Percentiles rank a stretch among this genome's conserved stretches.
phyloP scores from a whole-genome alignment of 129 eudicot species.

The Helianthus tuberosus region DNA sequence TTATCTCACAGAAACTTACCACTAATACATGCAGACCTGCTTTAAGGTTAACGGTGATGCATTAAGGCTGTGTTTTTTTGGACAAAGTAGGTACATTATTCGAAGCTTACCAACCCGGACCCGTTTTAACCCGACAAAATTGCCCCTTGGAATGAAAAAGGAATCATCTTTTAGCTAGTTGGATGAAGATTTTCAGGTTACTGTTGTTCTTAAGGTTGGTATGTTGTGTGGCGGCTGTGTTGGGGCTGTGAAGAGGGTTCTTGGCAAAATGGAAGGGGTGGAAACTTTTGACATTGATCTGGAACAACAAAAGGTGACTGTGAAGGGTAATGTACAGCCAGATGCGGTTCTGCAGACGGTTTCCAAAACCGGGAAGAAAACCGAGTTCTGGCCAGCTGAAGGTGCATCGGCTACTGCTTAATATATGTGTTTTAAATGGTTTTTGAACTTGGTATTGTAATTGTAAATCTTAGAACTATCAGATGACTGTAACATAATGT shows the following conservation, averaged over 20 bases:
- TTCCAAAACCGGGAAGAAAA: slow-evolving; percentile 89
- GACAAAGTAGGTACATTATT: too few species aligned
- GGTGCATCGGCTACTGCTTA: slow-evolving; percentile 38
- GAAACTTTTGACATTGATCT: slow-evolving; percentile 79
- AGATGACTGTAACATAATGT: slow-evolving; percentile 21
- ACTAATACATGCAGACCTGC: too few species aligned
- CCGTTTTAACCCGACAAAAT: too few species aligned
- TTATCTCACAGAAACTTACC: too few species aligned
- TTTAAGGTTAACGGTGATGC: too few species aligned
- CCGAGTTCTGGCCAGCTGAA: slow-evolving; percentile 77
- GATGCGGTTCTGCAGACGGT: slow-evolving; percentile 90
- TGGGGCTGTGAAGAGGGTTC: slow-evolving; percentile 90
- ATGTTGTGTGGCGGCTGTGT: slow-evolving; percentile 97
- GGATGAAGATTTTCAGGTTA: slow-evolving; percentile 14
- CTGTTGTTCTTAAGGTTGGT: slow-evolving; percentile 91
- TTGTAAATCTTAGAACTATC: slow-evolving; percentile 33
- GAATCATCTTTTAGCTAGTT: slow-evolving; percentile 3
- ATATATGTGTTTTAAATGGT: not conserved
- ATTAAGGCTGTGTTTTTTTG: too few species aligned
- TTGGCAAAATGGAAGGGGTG: slow-evolving; percentile 95
- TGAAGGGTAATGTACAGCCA: slow-evolving; percentile 86
- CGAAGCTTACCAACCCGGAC: too few species aligned
- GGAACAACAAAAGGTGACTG: slow-evolving; percentile 89
- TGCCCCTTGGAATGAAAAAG: too few species aligned
- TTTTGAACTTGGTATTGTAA: slow-evolving; percentile 16